Base-by-base conservation (phyloP, 805 yeast genomes). In the Martiniozyma abietophila region DNA sequence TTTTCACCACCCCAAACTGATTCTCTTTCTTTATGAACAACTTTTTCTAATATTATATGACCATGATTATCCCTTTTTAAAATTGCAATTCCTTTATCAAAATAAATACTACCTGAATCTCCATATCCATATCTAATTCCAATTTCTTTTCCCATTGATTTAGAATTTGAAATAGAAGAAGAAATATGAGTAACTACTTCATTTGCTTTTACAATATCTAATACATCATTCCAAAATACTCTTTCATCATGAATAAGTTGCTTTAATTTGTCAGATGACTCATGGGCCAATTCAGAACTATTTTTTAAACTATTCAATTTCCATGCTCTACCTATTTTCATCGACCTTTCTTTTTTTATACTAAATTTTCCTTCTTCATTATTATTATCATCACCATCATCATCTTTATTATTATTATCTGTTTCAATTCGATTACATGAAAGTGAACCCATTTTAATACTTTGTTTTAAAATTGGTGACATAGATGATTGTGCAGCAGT, bases 91-190 rank as follows among this genome's bases (percentile, higher is more conserved):
- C 96, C 96, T 43, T 71, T 68, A 46, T 83, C 88, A 36, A 56
- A 58, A 48, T 74, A 84, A 15, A 64, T 71, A 1, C 95, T 82
- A 0, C 97, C 98, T 0, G 94, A 76, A 54, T 88, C 96, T 12
- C 80, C 88, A 59, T 73, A 89, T 0, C 97, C 97, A 50, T 81
- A 92, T 47, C 82, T 84, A 24, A 89, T 80, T 4, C 89, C 94
- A 6, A 74, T 70, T 9, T 74, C 65, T 0, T 11, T 33, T 27
- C 20, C n/a, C 7, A n/a, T 6, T 34, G 31, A 11, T 21, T n/a
- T 19, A 16, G 7, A 9, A 9, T 19, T 14, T n/a, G 30, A 8
- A 8, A 31, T n/a, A 10, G 36, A 14, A 11, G 31, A 23, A 8
- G 18, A 14, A 2, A 78, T 65, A 45, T 80, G 82, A 48, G 79